Evolutionary conservation across 306 rosid genomes (phyloP), one percentile per base, ranked within the genome.

Genomic region (Cucumis cinereus): DNA sequence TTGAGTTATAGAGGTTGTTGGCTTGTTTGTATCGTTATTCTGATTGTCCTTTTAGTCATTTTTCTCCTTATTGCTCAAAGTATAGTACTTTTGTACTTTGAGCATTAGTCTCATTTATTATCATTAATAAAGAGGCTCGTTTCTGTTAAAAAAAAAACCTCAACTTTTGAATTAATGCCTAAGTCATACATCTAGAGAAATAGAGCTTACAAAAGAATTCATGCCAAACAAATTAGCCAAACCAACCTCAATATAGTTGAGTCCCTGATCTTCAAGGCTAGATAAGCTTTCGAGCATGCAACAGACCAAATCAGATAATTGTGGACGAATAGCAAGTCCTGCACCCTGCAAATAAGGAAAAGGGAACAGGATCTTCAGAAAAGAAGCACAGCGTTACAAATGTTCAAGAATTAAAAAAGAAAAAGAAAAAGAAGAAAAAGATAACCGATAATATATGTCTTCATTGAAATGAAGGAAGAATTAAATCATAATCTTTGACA

Each of bases 201-300:
- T 40, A 12, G 6, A 9, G 7, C 1, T 66, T 66, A 66, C 53
- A 40, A 1, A 5, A 8, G 19, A 66, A 66, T 30, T 66, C 4
- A 20, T 40, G 73, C 17, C 36, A 73, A 63, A 82, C 6, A 40
- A 69, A 45, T 77, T 19, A 81, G 79, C 77, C 53, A 69, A 76
- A 66, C 81, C 81, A 78, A 93, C 97, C 98, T 91, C 98, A 22
- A 91, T 89, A 69, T 93, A 93, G 84, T 93, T 93, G 78, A 93
- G 97, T 55, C 90, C 85, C 82, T 91, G 98, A 86, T 91, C 94
- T 86, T 94, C 98, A 50, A 94, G 92, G 88, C 98, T 91, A 50
- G 97, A 94, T 83, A 94, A 89, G 84, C 97, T 91, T 87, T 94
- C 98, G 26, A 94, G 91, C 98, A 94, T 94, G 84, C 97, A 93